Percentiles rank a stretch among this genome's conserved stretches.
These are phyloP conservation scores for Aspergillus fischeri DNA, from an alignment of 2,329 filamentous ascomycete species.

Conservation along the genomic window DNA sequence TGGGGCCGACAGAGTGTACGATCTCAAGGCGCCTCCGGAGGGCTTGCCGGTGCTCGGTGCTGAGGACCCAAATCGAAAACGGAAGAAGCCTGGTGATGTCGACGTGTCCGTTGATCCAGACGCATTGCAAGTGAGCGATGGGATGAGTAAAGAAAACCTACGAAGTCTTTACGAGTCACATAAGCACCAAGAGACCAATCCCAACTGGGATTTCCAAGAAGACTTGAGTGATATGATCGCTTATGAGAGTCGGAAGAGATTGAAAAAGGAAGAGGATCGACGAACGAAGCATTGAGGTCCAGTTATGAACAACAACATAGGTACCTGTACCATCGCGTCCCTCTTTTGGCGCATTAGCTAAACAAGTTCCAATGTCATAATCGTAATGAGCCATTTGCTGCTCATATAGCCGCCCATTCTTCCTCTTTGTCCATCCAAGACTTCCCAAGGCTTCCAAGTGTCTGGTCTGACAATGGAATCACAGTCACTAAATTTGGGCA, in stretches of 20 bases:
- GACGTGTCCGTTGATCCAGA: conserved; percentile 91
- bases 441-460: too few species aligned
- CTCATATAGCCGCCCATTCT: not conserved
- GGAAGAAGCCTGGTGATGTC: conserved; percentile 94
- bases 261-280: conserved; percentile 82
- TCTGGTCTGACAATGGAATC: too few species aligned
- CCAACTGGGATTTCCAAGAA: conserved; percentile 75
- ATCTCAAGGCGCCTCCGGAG: conserved; percentile 62
- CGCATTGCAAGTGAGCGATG: conserved; percentile 67
- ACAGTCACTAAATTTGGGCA: too few species aligned
- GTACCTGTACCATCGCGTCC: not conserved
- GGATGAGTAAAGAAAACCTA: conserved; percentile 80
- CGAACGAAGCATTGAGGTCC: conserved; percentile 50
- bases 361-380: not conserved
- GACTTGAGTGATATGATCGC: conserved; percentile 96
- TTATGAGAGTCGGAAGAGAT: conserved; percentile 82
- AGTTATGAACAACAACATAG: not conserved
- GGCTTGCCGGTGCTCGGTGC: conserved; percentile 71
- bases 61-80: conserved; percentile 72
- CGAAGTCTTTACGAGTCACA: conserved; percentile 72
- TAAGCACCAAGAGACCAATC: conserved; percentile 61
- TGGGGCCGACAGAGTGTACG: conserved; percentile 88
- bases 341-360: not conserved
- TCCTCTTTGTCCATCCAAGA: too few species aligned
- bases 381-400: not conserved